phyloP scores from a whole-genome alignment of 2,329 filamentous ascomycete species.

The Xylaria sp. region DNA sequence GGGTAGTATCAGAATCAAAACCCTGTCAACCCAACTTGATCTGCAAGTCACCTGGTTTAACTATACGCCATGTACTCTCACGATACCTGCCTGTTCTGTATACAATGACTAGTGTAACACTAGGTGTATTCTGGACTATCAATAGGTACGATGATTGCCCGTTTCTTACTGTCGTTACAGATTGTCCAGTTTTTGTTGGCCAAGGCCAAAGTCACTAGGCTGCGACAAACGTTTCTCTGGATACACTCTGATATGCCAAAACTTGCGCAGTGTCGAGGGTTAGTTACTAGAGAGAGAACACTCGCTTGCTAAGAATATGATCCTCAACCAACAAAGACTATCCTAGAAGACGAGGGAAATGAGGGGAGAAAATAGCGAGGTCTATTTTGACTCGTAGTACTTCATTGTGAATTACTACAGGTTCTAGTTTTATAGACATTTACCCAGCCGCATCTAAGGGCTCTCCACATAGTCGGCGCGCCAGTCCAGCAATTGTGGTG shows the following conservation, averaged over 20 bases:
- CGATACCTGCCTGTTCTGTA: constrained; percentile 27
- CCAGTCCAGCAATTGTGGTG: constrained; percentile 17
- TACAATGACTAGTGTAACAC: constrained; percentile 18
- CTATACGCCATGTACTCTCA: constrained; percentile 9
- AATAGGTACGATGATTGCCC: constrained; percentile 3
- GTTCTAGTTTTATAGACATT: constrained; percentile 3
- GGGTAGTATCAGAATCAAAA: constrained; percentile 15
- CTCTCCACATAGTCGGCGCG: constrained; percentile 12
- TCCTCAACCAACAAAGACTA: neutral
- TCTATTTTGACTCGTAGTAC: neutral
- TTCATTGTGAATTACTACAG: neutral
- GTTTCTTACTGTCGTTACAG: constrained; percentile 26
- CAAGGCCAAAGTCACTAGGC: neutral
- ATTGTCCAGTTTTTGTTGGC: neutral
- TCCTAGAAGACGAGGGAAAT: neutral
- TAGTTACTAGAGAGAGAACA: neutral
- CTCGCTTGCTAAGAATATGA: neutral
- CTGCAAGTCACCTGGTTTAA: constrained; percentile 33
- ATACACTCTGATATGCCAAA: neutral
- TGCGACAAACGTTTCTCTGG: neutral
- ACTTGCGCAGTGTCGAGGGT: neutral
- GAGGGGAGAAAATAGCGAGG: neutral
- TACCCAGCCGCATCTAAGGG: constrained; percentile 14
- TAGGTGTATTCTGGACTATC: constrained; percentile 5
- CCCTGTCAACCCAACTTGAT: constrained; percentile 34